Evolutionary conservation across 176 grass and related monocot species (phyloP), one percentile per base, ranked within the genome.

Genomic region (Lolium rigidum): DNA sequence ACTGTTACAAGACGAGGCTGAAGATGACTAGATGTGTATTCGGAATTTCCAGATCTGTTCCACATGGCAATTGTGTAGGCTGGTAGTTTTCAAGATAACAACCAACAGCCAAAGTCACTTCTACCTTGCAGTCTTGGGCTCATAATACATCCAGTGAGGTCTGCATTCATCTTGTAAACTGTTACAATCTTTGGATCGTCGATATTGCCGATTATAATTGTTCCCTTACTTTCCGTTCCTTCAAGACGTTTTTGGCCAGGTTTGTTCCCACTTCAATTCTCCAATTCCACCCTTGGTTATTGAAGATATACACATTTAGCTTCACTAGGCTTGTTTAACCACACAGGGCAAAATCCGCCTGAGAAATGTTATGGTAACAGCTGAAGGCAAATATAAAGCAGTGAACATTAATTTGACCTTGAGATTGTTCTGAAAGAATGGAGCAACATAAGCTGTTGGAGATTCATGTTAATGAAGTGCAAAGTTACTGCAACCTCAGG

Each of bases 1-100:
- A 78, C 86, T 98, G 48, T 70, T 96, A 76, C 86, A 99, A 87
- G 94, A 99, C 85, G 97, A 96, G 82, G 88, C 85, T 50, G 86
- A 89, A 73, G 46, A 54, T 90, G 88, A 94, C 22, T 38, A 70
- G 46, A n/a, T 70, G 51, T 67, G 44, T 72, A 77, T 87, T 41
- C 16, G 20, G 15, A 73, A 35, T 82, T 43, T 7, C 28, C 11
- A 22, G 10, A 69, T 74, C 39, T 72, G 61, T 79, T 46, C 15
- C 64, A n/a, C n/a, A n/a, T n/a, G 70, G 52, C 25, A 57, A 12
- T 56, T 3, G 37, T 4, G 72, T 44, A 43, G 38, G 41, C 26
- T 65, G 10, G 18, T 78, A 78, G n/a, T 58, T 71, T 77, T 70
- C 64, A 87, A 61, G 77, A 73, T 82, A 35, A 76, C 58, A 76